Conservation (phyloP, 176 grass and related monocot genomes). For the Saccharum officinarum region DNA sequence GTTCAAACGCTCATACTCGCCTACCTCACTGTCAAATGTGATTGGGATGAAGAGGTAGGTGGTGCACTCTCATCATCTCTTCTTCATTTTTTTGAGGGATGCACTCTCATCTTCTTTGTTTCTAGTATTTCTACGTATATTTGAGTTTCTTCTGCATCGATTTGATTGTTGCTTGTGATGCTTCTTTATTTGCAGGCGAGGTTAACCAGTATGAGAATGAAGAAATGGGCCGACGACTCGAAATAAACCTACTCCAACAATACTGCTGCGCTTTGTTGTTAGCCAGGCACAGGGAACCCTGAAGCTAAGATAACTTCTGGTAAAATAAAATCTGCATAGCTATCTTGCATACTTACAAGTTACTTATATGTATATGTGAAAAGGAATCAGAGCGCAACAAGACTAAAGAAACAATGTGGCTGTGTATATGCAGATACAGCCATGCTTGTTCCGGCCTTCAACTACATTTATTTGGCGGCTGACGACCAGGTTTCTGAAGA, state of each 20-base stretch:
- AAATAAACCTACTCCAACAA: background rate
- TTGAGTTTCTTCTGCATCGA: background rate
- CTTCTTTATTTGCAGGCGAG: background rate
- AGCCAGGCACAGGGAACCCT: background rate
- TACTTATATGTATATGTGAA: background rate
- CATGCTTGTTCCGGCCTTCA: background rate
- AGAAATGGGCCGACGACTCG: background rate
- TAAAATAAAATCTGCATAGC: background rate
- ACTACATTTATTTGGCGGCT: background rate
- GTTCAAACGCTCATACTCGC: constrained; percentile 50
- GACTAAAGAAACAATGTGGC: background rate
- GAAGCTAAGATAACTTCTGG: background rate
- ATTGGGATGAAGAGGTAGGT: constrained; percentile 60
- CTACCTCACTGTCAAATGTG: constrained; percentile 48
- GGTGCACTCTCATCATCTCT: background rate
- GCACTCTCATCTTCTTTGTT: background rate
- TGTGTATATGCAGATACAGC: background rate
- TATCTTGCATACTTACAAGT: background rate
- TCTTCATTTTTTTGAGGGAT: too few species aligned
- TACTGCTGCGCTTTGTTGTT: background rate
- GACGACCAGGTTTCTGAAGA: background rate
- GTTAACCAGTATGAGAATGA: background rate
- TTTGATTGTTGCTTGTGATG: background rate
- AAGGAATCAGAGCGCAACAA: background rate
- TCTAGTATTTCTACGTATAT: background rate